Evolutionary conservation across 192 early-diverging fungal species (phyloP).

Genomic region (Piromyces sp.): DNA sequence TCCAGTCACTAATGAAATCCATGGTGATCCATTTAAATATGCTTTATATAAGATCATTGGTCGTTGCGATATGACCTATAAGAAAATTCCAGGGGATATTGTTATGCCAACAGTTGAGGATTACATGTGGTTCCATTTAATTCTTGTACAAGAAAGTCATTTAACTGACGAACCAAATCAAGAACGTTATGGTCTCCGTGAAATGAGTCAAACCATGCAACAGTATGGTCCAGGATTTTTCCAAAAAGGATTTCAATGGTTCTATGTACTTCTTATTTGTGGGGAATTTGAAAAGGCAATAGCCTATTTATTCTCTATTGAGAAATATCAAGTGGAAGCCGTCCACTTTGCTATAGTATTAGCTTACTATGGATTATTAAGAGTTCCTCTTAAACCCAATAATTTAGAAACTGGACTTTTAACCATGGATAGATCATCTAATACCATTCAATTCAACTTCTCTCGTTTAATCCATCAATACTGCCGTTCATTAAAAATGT

Average conservation of each 20-base stretch:
- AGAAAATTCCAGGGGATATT: slow-evolving; percentile 28
- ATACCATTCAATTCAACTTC: slow-evolving; percentile 25
- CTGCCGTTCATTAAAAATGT: slow-evolving; percentile 13
- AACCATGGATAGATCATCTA: background rate
- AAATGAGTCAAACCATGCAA: slow-evolving; percentile 47
- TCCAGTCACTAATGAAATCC: slow-evolving; percentile 3
- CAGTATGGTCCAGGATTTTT: slow-evolving; percentile 55
- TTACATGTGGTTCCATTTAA: slow-evolving; percentile 80
- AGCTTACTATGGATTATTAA: slow-evolving; percentile 59
- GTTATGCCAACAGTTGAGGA: slow-evolving; percentile 74
- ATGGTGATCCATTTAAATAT: slow-evolving; percentile 78
- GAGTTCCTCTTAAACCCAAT: slow-evolving; percentile 37
- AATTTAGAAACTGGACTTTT: slow-evolving; percentile 13
- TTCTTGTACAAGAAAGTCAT: slow-evolving; percentile 41
- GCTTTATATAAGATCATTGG: slow-evolving; percentile 81
- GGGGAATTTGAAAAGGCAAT: slow-evolving; percentile 86
- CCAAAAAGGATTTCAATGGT: slow-evolving; percentile 44
- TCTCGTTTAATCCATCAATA: slow-evolving; percentile 25
- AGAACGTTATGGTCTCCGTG: slow-evolving; percentile 46
- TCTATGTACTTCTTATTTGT: slow-evolving; percentile 63
- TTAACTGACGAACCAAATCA: slow-evolving; percentile 16
- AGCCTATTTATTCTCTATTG: slow-evolving; percentile 44
- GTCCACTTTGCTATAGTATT: slow-evolving; percentile 79
- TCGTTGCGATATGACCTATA: slow-evolving; percentile 56
- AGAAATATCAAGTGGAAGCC: slow-evolving; percentile 53